A percentile compares a stretch with the other conserved stretches of the same genome.
These are phyloP conservation scores for Fusarium denticulatum DNA, from an alignment of 2,329 filamentous ascomycete species.

Conservation along the genomic window DNA sequence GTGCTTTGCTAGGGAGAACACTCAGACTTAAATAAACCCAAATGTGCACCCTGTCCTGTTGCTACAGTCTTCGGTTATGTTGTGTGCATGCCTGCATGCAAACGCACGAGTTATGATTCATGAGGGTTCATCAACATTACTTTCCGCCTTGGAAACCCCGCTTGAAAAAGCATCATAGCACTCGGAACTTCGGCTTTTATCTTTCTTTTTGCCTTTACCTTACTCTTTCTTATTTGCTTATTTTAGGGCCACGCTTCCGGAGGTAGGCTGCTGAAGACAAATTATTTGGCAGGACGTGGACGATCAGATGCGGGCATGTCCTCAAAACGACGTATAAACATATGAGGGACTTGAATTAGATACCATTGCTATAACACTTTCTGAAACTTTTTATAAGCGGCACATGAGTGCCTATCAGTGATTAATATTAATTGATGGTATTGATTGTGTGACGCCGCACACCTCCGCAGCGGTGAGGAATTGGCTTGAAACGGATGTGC, in stretches of 20 bases:
- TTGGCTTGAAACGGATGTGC: neutral
- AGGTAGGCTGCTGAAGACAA: constrained; percentile 5
- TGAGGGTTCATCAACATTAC: constrained; percentile 5
- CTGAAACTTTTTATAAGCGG: neutral
- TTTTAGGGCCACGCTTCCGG: constrained; percentile 18
- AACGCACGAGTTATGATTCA: constrained; percentile 15
- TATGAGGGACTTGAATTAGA: constrained; percentile 8
- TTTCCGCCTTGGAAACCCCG: constrained; percentile 18
- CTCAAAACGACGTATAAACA: constrained; percentile 9
- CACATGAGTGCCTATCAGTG: neutral
- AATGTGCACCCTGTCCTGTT: neutral
- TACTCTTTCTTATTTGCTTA: constrained; percentile 26
- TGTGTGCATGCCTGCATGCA: constrained; percentile 10
- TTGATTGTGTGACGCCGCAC: neutral
- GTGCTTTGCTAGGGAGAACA: constrained; percentile 8
- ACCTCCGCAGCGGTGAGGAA: neutral
- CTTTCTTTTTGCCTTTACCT: constrained; percentile 5
- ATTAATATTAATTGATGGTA: neutral
- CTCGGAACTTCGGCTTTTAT: neutral
- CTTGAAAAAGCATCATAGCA: constrained; percentile 1
- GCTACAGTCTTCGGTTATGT: neutral
- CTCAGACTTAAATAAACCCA: neutral
- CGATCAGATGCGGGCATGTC: neutral
- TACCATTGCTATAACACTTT: constrained; percentile 3
- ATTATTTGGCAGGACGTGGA: constrained; percentile 10